These are phyloP conservation scores for Cardiospermum halicacabum DNA, from an alignment of 345 rosid genomes.

Conservation along the genomic window DNA sequence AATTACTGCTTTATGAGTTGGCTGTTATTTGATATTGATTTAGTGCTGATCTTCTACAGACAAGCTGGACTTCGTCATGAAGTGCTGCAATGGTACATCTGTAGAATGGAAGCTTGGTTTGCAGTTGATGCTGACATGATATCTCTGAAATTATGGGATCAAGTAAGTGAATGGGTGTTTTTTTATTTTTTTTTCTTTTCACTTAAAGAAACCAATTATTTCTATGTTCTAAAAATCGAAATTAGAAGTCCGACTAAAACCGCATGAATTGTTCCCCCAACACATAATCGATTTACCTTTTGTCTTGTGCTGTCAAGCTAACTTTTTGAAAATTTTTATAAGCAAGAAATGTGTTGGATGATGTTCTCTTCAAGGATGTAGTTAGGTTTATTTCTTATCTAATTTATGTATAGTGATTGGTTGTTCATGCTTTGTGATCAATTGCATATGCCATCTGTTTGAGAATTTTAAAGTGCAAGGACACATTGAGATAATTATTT, in stretches of 20 bases:
- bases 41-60: conserved; percentile 32
- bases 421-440: neutral
- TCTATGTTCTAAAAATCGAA: neutral
- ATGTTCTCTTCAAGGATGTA: neutral
- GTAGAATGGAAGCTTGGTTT: conserved; percentile 98
- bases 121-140: conserved; percentile 88
- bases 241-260: neutral
- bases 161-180: conserved; percentile 60
- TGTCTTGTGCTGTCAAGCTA: neutral
- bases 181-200: no score
- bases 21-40: conserved; percentile 10
- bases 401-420: neutral
- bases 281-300: neutral
- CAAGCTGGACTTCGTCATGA: conserved; percentile 71
- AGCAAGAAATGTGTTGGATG: neutral
- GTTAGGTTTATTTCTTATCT: neutral
- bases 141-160: conserved; percentile 86
- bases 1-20: neutral
- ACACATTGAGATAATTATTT: neutral
- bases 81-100: conserved; percentile 86
- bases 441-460: neutral
- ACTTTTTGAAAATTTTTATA: neutral
- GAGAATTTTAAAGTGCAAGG: neutral
- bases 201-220: neutral
- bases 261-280: neutral